A percentile compares a stretch with the other conserved stretches of the same genome.
These are phyloP conservation scores for Fusarium sp. DNA, from an alignment of 2,329 filamentous ascomycete genomes.

Conservation along the genomic window DNA sequence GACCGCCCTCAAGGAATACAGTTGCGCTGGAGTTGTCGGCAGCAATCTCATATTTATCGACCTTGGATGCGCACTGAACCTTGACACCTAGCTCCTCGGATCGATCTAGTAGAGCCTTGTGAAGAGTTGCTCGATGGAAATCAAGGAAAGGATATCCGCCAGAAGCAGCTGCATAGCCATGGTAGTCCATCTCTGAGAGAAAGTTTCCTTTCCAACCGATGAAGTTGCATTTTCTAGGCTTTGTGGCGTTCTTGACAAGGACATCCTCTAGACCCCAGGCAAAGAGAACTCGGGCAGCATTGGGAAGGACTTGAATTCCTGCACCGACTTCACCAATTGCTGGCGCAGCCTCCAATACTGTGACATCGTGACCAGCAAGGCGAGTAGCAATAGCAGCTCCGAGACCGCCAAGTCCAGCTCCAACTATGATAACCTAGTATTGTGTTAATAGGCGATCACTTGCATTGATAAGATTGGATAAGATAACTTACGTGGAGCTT, in stretches of 20 bases:
- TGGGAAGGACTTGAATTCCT: slow-evolving; percentile 49
- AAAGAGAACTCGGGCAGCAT: slow-evolving; percentile 43
- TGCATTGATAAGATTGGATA: too few species aligned
- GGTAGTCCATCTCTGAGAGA: slow-evolving; percentile 46
- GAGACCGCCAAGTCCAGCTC: slow-evolving; percentile 49
- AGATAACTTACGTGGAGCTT: slow-evolving; percentile 2
- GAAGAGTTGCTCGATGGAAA: slow-evolving; percentile 54
- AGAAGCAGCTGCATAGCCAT: slow-evolving; percentile 39
- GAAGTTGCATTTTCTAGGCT: slow-evolving; percentile 48
- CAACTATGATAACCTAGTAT: slow-evolving; percentile 41
- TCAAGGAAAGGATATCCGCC: slow-evolving; percentile 60
- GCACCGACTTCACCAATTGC: slow-evolving; percentile 49
- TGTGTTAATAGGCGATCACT: not conserved
- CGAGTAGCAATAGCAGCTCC: slow-evolving; percentile 46
- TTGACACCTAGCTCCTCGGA: slow-evolving; percentile 1
- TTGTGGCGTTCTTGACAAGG: slow-evolving; percentile 38
- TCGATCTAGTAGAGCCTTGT: not conserved
- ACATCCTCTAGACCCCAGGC: slow-evolving; percentile 46
- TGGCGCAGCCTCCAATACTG: slow-evolving; percentile 45
- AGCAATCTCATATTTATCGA: slow-evolving; percentile 4
- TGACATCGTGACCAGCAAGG: slow-evolving; percentile 48
- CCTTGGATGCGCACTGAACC: slow-evolving; percentile 5
- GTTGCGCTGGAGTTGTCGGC: slow-evolving; percentile 3
- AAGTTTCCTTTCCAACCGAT: slow-evolving; percentile 48
- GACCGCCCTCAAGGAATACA: not conserved